These are phyloP conservation scores for Daldinia sp. DNA, from an alignment of 2,329 filamentous ascomycete species.

Conservation along the genomic window DNA sequence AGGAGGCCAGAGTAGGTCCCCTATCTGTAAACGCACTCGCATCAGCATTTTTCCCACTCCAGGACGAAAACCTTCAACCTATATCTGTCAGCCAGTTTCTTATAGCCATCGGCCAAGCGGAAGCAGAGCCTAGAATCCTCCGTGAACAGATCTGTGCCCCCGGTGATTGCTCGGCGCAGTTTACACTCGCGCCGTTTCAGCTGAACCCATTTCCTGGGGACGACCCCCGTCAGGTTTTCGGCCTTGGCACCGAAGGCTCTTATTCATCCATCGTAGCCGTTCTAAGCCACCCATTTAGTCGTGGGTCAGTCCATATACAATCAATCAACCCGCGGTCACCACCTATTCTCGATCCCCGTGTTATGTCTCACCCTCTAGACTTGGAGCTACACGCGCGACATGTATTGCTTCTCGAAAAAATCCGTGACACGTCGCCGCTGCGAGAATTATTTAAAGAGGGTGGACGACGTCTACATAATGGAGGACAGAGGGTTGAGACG, in stretches of 20 bases:
- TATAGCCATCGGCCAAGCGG: constrained; percentile 17
- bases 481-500: constrained; percentile 22
- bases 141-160: constrained; percentile 25
- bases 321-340: constrained; percentile 13
- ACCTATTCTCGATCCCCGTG: constrained; percentile 22
- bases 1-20: constrained; percentile 18
- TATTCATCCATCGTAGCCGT: constrained; percentile 21
- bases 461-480: not conserved
- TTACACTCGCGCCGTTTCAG: constrained; percentile 17
- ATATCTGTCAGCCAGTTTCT: not conserved
- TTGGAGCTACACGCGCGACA: constrained; percentile 28
- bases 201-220: not conserved
- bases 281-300: constrained; percentile 29
- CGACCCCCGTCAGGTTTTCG: not conserved
- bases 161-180: constrained; percentile 21
- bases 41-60: constrained; percentile 28
- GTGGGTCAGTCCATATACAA: constrained; percentile 28
- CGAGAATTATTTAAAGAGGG: constrained; percentile 6
- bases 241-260: constrained; percentile 19
- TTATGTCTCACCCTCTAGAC: constrained; percentile 28
- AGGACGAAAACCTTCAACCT: constrained; percentile 14
- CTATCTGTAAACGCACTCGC: constrained; percentile 23
- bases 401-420: constrained; percentile 22
- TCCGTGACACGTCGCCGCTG: constrained; percentile 24
- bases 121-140: constrained; percentile 16